Base-by-base conservation (phyloP, 2,329 filamentous ascomycete genomes). In the Pyrenophora seminiperda region DNA sequence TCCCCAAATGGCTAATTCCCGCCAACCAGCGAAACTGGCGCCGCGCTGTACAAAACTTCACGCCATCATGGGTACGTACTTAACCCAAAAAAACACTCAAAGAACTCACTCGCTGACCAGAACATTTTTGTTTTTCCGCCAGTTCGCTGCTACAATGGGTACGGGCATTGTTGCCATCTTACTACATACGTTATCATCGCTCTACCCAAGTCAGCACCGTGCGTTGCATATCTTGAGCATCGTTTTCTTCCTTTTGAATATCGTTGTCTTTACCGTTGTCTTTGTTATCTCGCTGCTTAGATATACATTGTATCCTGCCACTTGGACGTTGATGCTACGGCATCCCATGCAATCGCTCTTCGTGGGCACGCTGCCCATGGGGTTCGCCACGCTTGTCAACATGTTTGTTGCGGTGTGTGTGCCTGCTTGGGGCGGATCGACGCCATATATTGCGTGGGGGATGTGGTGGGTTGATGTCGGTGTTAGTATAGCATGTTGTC, bases 271-370 rank as follows among this genome's bases (percentile, higher is more conserved):
- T 59, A 34, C 70, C 6, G 44, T 77, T 11, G 85, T 87, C 45
- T 67, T 79, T 17, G 43, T 74, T 7, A 78, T 86, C 38, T 84
- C 81, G 1, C 48, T 82, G 0, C 64, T 86, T 2, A 79, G 87
- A 5, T 90, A 89, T 62, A 74, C 74, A 0, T 59, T 89, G 1
- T 90, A 86, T 63, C 87, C 86, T 0, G 77, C 81, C 47, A 83
- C 88, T 9, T 90, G 85, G 80, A 64, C 48, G 0, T 79, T 79
- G n/a, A 88, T 90, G 85, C 77, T 90, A 17, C 73, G 75, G 3
- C 83, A 90, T 64, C 85, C 86, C 0, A 79, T 79, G 0, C 84
- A 90, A 63, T 84, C 81, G 2, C 75, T 90, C 44, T 90, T 90
- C 58, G 72, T 90, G 2, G 86, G 73, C 0, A 86, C 84, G 0